Evolutionary conservation across 805 yeast species (phyloP).

Genomic region (Lipomyces sp.): DNA sequence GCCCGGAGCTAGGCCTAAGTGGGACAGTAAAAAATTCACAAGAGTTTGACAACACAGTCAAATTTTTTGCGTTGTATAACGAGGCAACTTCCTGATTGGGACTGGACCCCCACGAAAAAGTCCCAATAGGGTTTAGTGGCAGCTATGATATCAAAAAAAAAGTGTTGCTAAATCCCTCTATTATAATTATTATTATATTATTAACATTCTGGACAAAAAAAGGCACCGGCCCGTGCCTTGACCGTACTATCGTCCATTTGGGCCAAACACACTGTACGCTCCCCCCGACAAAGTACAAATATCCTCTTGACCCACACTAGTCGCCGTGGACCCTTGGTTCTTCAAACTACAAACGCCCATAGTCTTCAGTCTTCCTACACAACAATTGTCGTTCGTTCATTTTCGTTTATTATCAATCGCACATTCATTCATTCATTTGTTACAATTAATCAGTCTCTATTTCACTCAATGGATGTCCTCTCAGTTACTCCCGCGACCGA

Average conservation of each 20-base stretch:
- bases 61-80: no score
- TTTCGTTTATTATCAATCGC: no score
- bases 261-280: neutral
- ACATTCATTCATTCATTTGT: neutral
- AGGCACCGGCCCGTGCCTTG: neutral
- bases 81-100: no score
- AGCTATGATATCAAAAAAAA: no score
- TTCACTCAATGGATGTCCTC: constrained; percentile 8
- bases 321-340: neutral
- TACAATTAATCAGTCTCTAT: neutral
- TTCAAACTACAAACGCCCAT: neutral
- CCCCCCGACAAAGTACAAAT: neutral
- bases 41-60: no score
- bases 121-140: no score
- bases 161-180: no score
- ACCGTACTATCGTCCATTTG: neutral
- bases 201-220: neutral
- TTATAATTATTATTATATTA: neutral
- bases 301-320: neutral
- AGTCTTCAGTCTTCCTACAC: neutral
- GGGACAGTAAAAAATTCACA: no score
- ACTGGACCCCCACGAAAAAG: no score
- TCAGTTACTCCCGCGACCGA: constrained; percentile 10
- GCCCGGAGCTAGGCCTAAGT: no score
- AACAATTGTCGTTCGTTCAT: neutral